A percentile compares a stretch with the other conserved stretches of the same genome.
phyloP scores from a whole-genome alignment of 768 basidiomycete genomes.

The Leccinum barrowsii region DNA sequence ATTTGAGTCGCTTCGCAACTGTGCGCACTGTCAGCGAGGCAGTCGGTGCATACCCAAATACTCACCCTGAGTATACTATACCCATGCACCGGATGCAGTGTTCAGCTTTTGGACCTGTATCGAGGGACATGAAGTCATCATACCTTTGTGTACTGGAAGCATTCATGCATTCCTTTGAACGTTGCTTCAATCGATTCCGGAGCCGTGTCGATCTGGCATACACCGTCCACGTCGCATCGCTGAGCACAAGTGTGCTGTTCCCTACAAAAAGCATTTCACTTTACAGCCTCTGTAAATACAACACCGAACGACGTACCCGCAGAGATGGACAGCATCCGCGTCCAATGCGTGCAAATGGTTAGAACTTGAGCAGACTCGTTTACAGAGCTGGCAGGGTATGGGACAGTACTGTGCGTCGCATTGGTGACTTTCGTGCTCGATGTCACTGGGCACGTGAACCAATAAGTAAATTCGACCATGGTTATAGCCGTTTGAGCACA shows the following conservation, averaged over 20 bases:
- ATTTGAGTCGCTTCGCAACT: slow-evolving; percentile 52
- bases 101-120: background rate
- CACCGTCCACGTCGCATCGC: slow-evolving; percentile 44
- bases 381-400: slow-evolving; percentile 52
- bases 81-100: background rate
- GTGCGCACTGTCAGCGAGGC: background rate
- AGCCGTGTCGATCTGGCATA: slow-evolving; percentile 53
- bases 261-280: background rate
- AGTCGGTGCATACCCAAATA: background rate
- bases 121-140: background rate
- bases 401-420: slow-evolving; percentile 54
- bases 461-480: background rate
- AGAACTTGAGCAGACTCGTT: slow-evolving; percentile 41
- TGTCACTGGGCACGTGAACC: slow-evolving; percentile 35
- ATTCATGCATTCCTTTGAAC: slow-evolving; percentile 56
- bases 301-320: slow-evolving; percentile 41
- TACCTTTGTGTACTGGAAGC: slow-evolving; percentile 63
- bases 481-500: background rate
- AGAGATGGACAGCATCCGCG: slow-evolving; percentile 44
- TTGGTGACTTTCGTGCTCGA: slow-evolving; percentile 43
- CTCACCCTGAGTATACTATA: slow-evolving; percentile 53
- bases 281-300: slow-evolving; percentile 3
- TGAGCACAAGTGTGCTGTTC: slow-evolving; percentile 49
- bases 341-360: slow-evolving; percentile 54
- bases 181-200: slow-evolving; percentile 59